A percentile compares a stretch with the other conserved stretches of the same genome.
Conservation (phyloP, 345 rosid species). For the Dimocarpus longan region DNA sequence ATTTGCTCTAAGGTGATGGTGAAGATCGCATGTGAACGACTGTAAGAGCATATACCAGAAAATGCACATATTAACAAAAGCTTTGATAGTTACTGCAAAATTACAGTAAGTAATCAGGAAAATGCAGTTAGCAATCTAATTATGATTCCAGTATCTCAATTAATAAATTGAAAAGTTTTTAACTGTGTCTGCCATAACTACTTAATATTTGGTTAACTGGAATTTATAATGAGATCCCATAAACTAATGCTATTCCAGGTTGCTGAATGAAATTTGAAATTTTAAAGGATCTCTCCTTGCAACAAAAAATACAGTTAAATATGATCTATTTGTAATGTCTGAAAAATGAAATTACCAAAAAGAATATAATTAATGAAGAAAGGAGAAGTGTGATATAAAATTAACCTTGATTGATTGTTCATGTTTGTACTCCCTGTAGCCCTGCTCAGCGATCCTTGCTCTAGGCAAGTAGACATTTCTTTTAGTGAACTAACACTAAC, state of each 20-base stretch:
- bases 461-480: constrained; percentile 95
- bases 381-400: constrained; percentile 17
- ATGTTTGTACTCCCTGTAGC: constrained; percentile 99
- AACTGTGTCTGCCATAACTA: background rate
- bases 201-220: background rate
- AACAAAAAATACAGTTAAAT: background rate
- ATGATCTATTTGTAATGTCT: background rate
- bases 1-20: constrained; percentile 97
- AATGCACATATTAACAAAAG: constrained; percentile 12
- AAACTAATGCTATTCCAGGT: background rate
- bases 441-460: constrained; percentile 90
- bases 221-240: background rate
- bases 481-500: constrained; percentile 69
- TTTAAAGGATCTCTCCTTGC: background rate
- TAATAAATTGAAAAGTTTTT: background rate
- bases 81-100: background rate
- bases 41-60: constrained; percentile 37
- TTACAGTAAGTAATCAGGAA: constrained; percentile 3
- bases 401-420: constrained; percentile 96
- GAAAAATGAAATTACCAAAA: background rate
- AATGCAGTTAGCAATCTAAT: background rate
- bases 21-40: constrained; percentile 99
- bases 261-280: background rate
- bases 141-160: background rate
- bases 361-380: background rate